Percentiles rank a stretch among this genome's conserved stretches.
These are phyloP conservation scores for Boletus speciosus DNA, from an alignment of 768 basidiomycete species.

Conservation along the genomic window DNA sequence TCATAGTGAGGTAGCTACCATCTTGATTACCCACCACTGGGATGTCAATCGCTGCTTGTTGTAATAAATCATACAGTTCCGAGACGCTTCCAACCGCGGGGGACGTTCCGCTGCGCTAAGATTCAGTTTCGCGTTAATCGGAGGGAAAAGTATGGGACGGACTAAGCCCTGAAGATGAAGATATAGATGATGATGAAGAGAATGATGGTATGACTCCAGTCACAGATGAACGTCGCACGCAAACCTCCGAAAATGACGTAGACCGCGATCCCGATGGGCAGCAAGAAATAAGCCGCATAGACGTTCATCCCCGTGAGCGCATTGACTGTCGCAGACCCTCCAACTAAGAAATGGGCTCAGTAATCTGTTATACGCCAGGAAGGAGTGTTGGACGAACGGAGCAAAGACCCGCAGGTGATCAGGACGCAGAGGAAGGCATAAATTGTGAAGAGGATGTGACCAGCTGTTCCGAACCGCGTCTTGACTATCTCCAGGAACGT, in stretches of 20 bases:
- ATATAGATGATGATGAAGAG: slow-evolving; percentile 40
- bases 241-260: slow-evolving; percentile 43
- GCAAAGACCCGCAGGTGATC: slow-evolving; percentile 47
- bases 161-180: slow-evolving; percentile 34
- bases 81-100: slow-evolving; percentile 38
- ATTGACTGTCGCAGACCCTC: slow-evolving; percentile 45
- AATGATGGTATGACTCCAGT: slow-evolving; percentile 45
- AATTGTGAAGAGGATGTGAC: slow-evolving; percentile 50
- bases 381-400: slow-evolving; percentile 33
- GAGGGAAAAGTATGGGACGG: slow-evolving; percentile 4
- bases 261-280: slow-evolving; percentile 44
- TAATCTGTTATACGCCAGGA: not conserved
- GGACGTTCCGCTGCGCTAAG: slow-evolving; percentile 32
- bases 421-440: slow-evolving; percentile 51
- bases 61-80: slow-evolving; percentile 45
- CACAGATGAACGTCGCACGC: slow-evolving; percentile 44
- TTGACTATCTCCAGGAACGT: slow-evolving; percentile 59
- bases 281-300: slow-evolving; percentile 42
- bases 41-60: slow-evolving; percentile 40
- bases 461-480: slow-evolving; percentile 43
- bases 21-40: slow-evolving; percentile 49
- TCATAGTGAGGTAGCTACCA: slow-evolving; percentile 57
- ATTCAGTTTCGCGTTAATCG: not conserved
- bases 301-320: slow-evolving; percentile 45
- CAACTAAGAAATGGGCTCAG: slow-evolving; percentile 27